These are phyloP conservation scores for Drosera spatulata DNA, from an alignment of 179 eudicot genomes.

Conservation along the genomic window DNA sequence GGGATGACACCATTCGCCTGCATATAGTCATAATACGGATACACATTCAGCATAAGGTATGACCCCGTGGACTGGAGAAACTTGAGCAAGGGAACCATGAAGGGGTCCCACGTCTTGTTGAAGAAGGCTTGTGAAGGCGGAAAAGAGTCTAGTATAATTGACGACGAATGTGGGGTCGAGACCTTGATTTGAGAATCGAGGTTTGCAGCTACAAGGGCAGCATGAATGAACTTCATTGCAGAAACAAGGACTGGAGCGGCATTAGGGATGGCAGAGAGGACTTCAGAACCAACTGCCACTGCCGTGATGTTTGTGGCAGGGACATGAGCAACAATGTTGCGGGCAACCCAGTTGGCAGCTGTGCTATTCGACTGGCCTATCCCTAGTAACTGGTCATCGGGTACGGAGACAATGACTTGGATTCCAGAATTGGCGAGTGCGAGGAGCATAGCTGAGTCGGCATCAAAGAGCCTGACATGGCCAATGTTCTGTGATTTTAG, in stretches of 20 bases:
- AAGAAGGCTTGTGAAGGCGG: slow-evolving; percentile 92
- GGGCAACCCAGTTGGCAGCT: slow-evolving; percentile 73
- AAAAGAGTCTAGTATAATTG: slow-evolving; percentile 75
- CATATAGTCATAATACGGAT: slow-evolving; percentile 80
- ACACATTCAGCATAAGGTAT: slow-evolving; percentile 63
- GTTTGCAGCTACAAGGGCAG: slow-evolving; percentile 72
- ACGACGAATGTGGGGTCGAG: slow-evolving; percentile 67
- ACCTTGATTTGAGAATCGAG: slow-evolving; percentile 12
- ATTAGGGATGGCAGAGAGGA: slow-evolving; percentile 57
- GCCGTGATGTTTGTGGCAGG: slow-evolving; percentile 74
- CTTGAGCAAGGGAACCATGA: slow-evolving; percentile 58
- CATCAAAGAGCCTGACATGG: slow-evolving; percentile 31
- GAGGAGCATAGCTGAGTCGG: slow-evolving; percentile 25
- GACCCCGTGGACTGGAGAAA: slow-evolving; percentile 61
- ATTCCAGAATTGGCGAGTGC: slow-evolving; percentile 37
- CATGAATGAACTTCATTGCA: slow-evolving; percentile 35
- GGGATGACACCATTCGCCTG: slow-evolving; percentile 65
- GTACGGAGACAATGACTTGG: slow-evolving; percentile 52
- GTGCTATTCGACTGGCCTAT: slow-evolving; percentile 74
- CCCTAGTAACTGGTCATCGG: slow-evolving; percentile 62
- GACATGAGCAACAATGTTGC: slow-evolving; percentile 52
- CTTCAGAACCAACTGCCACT: slow-evolving; percentile 77
- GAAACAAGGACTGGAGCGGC: slow-evolving; percentile 32
- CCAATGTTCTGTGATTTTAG: slow-evolving; percentile 29
- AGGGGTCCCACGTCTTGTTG: slow-evolving; percentile 69